Evolutionary conservation across 805 yeast genomes (phyloP), one percentile per base, ranked within the genome.

Genomic region (Ogataea salicorniae): DNA sequence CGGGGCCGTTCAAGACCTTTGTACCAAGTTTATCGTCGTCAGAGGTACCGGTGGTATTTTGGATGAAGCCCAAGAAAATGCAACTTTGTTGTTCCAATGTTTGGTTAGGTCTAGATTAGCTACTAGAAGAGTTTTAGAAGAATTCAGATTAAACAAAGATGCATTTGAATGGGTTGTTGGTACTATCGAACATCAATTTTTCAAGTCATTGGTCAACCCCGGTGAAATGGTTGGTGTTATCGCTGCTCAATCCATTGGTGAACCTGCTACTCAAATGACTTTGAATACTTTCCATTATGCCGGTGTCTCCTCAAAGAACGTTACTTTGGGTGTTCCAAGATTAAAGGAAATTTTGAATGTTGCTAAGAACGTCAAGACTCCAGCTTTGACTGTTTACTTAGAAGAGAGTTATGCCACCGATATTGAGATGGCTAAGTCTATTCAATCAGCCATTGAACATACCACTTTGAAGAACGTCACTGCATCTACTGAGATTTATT

Each of bases 181-280:
- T 64, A 96, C 92, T 64, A 80, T 94, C 54, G 97, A 91, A 64
- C 80, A 94, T 33, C 97, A 91, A 68, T 94, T 92, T 73, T 89
- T 89, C 56, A 87, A 84, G 68, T 82, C 97, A 8, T 75, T 87
- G 65, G 97, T 90, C 40, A 92, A 91, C 53, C 96, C 98, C 4
- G 97, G 97, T 76, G 97, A 91, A 67, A 91, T 91, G 97, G 97
- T 91, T 49, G 97, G 97, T 75, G 95, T 91, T 45, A 79, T 91
- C 62, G 97, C 97, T 45, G 97, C 97, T 2, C 97, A 91, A 73
- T 89, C 96, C 35, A 91, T 91, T 71, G 97, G 97, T 74, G 97
- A 91, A 67, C 97, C 97, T 44, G 97, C 97, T 37, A 91, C 97
- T 33, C 97, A 91, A 70, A 91, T 91, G 97, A 91, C 97, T 2